Evolutionary conservation across 768 basidiomycete genomes (phyloP), one percentile per base, ranked within the genome.

Genomic region (Phlebiopsis flavidoalba): DNA sequence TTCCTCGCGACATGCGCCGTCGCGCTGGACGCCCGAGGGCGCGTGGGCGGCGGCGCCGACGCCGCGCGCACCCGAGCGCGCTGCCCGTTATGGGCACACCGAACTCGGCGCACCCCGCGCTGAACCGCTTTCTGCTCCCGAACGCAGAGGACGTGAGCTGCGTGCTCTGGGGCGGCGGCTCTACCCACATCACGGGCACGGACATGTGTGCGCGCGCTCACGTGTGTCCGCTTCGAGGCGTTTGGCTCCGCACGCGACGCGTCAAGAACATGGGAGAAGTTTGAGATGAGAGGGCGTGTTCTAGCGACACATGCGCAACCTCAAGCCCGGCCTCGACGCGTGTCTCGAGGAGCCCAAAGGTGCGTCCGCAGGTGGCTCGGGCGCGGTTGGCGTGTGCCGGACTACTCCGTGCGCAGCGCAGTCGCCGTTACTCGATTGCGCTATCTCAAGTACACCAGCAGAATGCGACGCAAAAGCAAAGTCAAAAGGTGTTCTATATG

Each of bases 401-500:
- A n/a, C n/a, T n/a, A n/a, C n/a, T n/a, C n/a, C n/a, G n/a, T n/a
- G 14, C 26, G 3, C 5, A 8, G n/a, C 51, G 22, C 47, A 96
- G 95, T 91, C 92, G 50, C 89, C 91, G 0, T 95, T 98, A 76
- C 80, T 98, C 17, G 95, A 98, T 67, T 81, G n/a, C 95, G 26
- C 76, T 98, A 10, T 97, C n/a, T 97, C 84, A 95, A 95, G 73
- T 95, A 91, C n/a, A n/a, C 67, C 93, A 95, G 71, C 96, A n/a
- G 95, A 71, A 97, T 98, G 65, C 86, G 95, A 98, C 95, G 1
- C 95, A 98, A 73, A 98, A 97, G 82, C n/a, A 98, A 97, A 77
- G n/a, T n/a, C 95, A 96, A 77, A 95, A 98, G 73, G 95, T 98
- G n/a, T 98, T 97, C 70, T 97, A 92, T 73, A n/a, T 98, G 95